These are phyloP conservation scores for Pelargonium myrrhifolium DNA, from an alignment of 441 rosid genomes.

Conservation along the genomic window DNA sequence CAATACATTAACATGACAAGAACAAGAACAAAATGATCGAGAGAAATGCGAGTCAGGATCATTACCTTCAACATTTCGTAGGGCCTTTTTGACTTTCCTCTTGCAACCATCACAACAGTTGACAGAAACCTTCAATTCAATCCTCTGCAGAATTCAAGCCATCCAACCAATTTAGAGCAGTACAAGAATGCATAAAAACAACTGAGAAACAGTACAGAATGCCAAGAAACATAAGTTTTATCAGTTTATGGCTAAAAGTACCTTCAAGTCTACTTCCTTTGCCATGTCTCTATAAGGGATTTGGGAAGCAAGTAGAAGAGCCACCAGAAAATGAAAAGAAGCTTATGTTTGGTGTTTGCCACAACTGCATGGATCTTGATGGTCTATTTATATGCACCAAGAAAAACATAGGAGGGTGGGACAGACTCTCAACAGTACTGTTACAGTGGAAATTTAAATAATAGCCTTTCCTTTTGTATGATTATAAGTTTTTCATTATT, in stretches of 20 bases:
- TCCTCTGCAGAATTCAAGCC: neutral
- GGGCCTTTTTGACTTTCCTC: conserved; percentile 48
- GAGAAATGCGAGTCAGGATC: neutral
- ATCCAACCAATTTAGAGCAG: neutral
- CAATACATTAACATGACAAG: neutral
- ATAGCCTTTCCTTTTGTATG: too few species aligned
- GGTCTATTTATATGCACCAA: neutral
- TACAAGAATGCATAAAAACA: neutral
- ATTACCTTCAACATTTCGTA: conserved; percentile 45
- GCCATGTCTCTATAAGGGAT: conserved; percentile 22
- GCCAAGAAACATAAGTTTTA: neutral
- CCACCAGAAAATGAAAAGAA: too few species aligned
- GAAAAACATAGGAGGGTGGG: too few species aligned
- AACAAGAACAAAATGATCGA: neutral
- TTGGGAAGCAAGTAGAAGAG: neutral
- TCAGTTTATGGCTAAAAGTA: neutral
- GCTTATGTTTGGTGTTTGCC: neutral
- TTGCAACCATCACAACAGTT: conserved; percentile 66
- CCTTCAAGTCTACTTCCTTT: conserved; percentile 38
- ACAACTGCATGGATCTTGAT: neutral
- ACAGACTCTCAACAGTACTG: too few species aligned
- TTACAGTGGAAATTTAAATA: too few species aligned
- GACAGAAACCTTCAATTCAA: conserved; percentile 45
- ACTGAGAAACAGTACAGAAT: neutral
- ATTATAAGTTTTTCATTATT: neutral